Evolutionary conservation across 805 yeast genomes (phyloP).

Genomic region (Nakazawaea populi): DNA sequence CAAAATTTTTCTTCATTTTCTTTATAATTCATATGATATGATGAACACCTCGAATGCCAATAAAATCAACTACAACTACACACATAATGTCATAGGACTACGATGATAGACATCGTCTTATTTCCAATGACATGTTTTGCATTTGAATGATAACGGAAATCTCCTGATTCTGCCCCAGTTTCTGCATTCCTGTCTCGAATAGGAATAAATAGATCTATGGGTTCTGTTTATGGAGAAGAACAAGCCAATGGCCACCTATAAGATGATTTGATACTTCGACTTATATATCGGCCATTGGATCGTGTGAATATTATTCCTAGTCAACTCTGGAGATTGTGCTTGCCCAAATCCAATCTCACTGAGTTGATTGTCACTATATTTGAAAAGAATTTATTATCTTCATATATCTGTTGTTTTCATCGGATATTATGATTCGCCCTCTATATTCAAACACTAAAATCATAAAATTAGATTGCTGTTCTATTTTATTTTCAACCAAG

Average conservation of each 20-base stretch:
- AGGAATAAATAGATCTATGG: slow-evolving; percentile 40
- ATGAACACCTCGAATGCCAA: too few relatives aligned
- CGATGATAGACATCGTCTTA: neutral
- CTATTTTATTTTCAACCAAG: too few relatives aligned
- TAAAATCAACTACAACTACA: too few relatives aligned
- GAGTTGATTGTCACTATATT: slow-evolving; percentile 6
- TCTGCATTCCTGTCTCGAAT: slow-evolving; percentile 23
- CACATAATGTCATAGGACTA: too few relatives aligned
- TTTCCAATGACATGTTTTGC: neutral
- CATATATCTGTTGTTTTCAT: neutral
- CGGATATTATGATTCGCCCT: too few relatives aligned
- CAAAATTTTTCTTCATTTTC: too few relatives aligned
- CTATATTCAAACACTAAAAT: too few relatives aligned
- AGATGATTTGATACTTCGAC: slow-evolving; percentile 44
- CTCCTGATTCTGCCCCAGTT: slow-evolving; percentile 66
- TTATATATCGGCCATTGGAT: slow-evolving; percentile 31
- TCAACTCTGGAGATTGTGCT: neutral
- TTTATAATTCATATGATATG: too few relatives aligned
- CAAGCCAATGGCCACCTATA: slow-evolving; percentile 34
- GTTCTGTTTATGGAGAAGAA: slow-evolving; percentile 60
- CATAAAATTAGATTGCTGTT: too few relatives aligned
- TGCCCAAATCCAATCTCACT: neutral
- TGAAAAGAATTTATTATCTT: neutral
- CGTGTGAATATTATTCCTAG: slow-evolving; percentile 32
- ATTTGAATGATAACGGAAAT: slow-evolving; percentile 6